Evolutionary conservation across 177 flowering plant species (phyloP).

Genomic region (Vitis hybrid): DNA sequence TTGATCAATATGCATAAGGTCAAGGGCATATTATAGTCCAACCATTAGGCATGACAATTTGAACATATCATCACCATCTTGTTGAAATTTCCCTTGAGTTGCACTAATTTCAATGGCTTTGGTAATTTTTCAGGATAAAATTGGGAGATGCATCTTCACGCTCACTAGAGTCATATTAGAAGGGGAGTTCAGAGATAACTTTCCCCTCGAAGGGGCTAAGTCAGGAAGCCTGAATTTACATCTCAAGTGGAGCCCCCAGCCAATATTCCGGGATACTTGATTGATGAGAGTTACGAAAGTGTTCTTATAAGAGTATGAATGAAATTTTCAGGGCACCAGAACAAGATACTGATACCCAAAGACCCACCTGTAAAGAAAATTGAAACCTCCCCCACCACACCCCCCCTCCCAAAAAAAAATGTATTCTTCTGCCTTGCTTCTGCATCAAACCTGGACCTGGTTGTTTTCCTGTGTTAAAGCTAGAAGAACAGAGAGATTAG

Average conservation of each 20-base stretch:
- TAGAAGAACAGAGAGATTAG: neutral
- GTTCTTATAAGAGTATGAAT: too few relatives aligned
- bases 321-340: neutral
- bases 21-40: too few relatives aligned
- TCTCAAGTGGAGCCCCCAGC: constrained; percentile 87
- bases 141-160: constrained; percentile 86
- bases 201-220: constrained; percentile 68
- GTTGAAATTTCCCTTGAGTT: neutral
- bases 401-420: neutral
- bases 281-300: neutral
- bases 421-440: neutral
- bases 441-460: neutral
- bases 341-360: neutral
- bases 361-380: neutral
- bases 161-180: constrained; percentile 84
- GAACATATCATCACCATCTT: too few relatives aligned
- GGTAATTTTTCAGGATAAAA: constrained; percentile 60
- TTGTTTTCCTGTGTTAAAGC: neutral
- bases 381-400: neutral
- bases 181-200: constrained; percentile 70
- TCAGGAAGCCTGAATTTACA: constrained; percentile 69
- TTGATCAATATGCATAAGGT: too few relatives aligned
- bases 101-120: neutral
- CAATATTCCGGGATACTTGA: constrained; percentile 62
- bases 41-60: too few relatives aligned